Conservation (phyloP, 2,329 filamentous ascomycete species). For the Thelonectria blattea region DNA sequence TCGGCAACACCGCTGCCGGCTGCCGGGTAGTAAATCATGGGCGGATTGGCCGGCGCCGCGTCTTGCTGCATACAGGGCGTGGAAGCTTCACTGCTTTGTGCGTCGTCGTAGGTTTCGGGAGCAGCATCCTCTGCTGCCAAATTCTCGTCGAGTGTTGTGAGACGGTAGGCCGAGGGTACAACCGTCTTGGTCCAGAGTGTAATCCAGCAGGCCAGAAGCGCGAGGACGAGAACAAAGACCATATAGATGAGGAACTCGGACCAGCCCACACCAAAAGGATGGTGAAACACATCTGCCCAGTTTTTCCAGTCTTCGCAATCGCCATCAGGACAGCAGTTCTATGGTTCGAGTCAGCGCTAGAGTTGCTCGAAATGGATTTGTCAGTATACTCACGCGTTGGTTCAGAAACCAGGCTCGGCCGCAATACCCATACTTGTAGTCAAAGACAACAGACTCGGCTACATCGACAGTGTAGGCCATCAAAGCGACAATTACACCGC, state of each 20-base stretch:
- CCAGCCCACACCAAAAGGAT: slow-evolving; percentile 58
- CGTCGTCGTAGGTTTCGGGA: slow-evolving; percentile 47
- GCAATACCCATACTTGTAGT: slow-evolving; percentile 92
- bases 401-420: slow-evolving; percentile 71
- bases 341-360: slow-evolving; percentile 16
- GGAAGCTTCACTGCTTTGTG: slow-evolving; percentile 51
- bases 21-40: slow-evolving; percentile 94
- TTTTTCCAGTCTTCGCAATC: slow-evolving; percentile 62
- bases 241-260: slow-evolving; percentile 83
- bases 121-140: slow-evolving; percentile 69
- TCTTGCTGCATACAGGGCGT: slow-evolving; percentile 50
- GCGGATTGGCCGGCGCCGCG: slow-evolving; percentile 53
- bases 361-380: neutral
- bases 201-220: slow-evolving; percentile 75
- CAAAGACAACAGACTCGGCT: slow-evolving; percentile 83
- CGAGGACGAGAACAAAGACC: slow-evolving; percentile 70
- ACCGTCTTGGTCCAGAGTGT: slow-evolving; percentile 93
- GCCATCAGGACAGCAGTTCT: slow-evolving; percentile 62
- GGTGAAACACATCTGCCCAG: slow-evolving; percentile 58
- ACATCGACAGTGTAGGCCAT: slow-evolving; percentile 91
- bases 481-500: slow-evolving; percentile 83
- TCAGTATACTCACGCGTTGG: slow-evolving; percentile 61
- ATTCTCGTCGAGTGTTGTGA: slow-evolving; percentile 92
- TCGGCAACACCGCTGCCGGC: slow-evolving; percentile 96
- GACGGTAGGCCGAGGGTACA: slow-evolving; percentile 84